Percentiles rank a stretch among this genome's conserved stretches.
These are phyloP conservation scores for Flaveria ramosissima DNA, from an alignment of 129 eudicot species.

Conservation along the genomic window DNA sequence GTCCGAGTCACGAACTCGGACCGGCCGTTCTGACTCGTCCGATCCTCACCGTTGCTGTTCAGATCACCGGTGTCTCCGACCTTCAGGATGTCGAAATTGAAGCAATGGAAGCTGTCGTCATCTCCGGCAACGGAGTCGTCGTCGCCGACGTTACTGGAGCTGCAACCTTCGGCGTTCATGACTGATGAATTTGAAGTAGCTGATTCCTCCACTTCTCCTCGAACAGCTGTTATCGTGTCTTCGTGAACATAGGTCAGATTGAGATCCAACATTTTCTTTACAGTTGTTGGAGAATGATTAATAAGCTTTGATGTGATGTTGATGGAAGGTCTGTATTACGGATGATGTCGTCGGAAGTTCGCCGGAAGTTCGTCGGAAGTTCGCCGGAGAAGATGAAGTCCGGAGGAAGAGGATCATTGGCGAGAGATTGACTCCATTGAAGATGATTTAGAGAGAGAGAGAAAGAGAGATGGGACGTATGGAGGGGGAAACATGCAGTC, in stretches of 20 bases:
- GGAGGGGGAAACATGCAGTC: constrained; percentile 33
- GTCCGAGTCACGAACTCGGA: constrained; percentile 58
- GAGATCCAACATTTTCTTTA: constrained; percentile 60
- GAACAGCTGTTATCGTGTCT: constrained; percentile 7
- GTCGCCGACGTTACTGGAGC: constrained; percentile 47
- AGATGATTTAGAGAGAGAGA: constrained; percentile 17
- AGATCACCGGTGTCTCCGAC: constrained; percentile 30
- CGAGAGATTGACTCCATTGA: constrained; percentile 1
- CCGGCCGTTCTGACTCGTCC: constrained; percentile 17
- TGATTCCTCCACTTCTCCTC: constrained; percentile 41
- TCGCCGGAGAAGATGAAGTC: neutral
- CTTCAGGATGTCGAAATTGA: constrained; percentile 50
- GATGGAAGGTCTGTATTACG: neutral
- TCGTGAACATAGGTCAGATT: constrained; percentile 38
- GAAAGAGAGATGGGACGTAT: constrained; percentile 38
- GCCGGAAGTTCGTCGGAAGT: constrained; percentile 13
- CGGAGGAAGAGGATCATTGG: neutral
- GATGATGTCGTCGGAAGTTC: neutral
- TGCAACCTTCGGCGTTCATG: constrained; percentile 44
- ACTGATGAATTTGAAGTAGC: constrained; percentile 52
- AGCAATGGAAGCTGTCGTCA: constrained; percentile 31
- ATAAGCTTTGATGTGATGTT: neutral
- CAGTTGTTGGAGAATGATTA: neutral
- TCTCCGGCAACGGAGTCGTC: constrained; percentile 41
- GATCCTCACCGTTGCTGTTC: constrained; percentile 24